Base-by-base conservation (phyloP, 768 basidiomycete species). In the Russula compacta region DNA sequence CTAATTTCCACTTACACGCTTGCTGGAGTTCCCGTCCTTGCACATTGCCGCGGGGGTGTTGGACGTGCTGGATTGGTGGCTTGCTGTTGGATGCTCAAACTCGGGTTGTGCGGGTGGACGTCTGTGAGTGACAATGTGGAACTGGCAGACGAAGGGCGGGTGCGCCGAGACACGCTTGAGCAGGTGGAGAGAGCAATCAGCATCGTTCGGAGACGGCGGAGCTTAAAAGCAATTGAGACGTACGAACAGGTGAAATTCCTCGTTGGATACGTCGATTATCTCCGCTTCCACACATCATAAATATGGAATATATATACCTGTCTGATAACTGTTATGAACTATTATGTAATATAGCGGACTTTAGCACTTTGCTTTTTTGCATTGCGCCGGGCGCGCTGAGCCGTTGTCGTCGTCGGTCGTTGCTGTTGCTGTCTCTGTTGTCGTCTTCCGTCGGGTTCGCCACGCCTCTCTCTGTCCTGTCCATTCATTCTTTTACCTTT, bases 31-130 rank as follows among this genome's bases (percentile, higher is more conserved):
- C 79, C 83, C 9, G 79, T 94, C 9, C 79, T 95, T 11, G 88
- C 87, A 12, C 95, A 98, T 67, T 98, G 95, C 70, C 83, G 95
- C 17, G 95, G 95, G 15, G 95, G 95, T 4, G 88, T 98, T 7
- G 95, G 95, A 3, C 82, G 95, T 17, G 95, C 95, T 0, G 95
- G 95, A 1, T 79, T 98, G 29, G 79, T 98, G 48, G 94, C 93
- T 2, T 91, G 87, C 66, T 92, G 89, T 68, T 98, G 95, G 95
- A 79, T 90, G 70, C 78, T 95, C 60, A 92, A 90, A 71, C 83
- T 97, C 63, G 95, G 94, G 4, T 78, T 97, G n/a, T 95, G 81
- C 68, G 89, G 84, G 32, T 89, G 82, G 84, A 74, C 80, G 58
- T 74, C 76, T 33, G 66, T 53, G 40, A 43, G 60, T 35, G 55